Evolutionary conservation across 306 rosid genomes (phyloP).

Genomic region (Glycine soja): DNA sequence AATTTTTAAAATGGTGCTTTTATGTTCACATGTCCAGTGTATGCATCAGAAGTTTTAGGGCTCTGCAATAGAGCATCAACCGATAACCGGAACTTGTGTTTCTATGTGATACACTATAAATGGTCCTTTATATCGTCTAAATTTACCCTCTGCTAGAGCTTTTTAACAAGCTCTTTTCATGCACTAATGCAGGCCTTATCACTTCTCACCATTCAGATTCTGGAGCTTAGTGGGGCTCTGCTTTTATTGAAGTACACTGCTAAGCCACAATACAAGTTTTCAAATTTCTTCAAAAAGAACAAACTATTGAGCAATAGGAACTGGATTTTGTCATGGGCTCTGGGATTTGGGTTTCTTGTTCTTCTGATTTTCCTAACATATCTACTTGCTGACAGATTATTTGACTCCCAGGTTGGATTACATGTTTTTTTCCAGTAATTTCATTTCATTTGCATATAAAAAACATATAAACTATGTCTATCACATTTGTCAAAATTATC

Average conservation of each 20-base stretch:
- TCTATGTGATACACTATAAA: slow-evolving; percentile 9
- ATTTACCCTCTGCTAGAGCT: not conserved
- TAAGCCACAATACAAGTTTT: slow-evolving; percentile 59
- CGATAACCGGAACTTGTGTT: slow-evolving; percentile 11
- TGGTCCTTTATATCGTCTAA: not conserved
- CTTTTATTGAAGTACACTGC: slow-evolving; percentile 69
- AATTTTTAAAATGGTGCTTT: not conserved
- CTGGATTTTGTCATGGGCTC: slow-evolving; percentile 69
- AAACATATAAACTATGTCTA: not conserved
- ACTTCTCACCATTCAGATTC: slow-evolving; percentile 65
- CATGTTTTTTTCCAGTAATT: not conserved
- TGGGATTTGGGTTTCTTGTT: slow-evolving; percentile 73
- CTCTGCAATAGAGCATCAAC: not conserved
- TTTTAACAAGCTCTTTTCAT: slow-evolving; percentile 16
- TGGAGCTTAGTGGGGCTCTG: slow-evolving; percentile 67
- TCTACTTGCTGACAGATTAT: slow-evolving; percentile 51
- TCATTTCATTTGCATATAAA: slow-evolving; percentile 2
- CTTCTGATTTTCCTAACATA: slow-evolving; percentile 67
- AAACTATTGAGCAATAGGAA: slow-evolving; percentile 53
- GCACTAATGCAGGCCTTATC: slow-evolving; percentile 62
- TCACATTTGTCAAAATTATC: not conserved
- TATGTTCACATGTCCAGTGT: not conserved
- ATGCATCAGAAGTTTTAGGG: not conserved
- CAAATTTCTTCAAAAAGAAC: slow-evolving; percentile 55
- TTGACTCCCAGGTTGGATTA: slow-evolving; percentile 69